Evolutionary conservation across 2,329 filamentous ascomycete species (phyloP).

Genomic region (Curvularia lunata): DNA sequence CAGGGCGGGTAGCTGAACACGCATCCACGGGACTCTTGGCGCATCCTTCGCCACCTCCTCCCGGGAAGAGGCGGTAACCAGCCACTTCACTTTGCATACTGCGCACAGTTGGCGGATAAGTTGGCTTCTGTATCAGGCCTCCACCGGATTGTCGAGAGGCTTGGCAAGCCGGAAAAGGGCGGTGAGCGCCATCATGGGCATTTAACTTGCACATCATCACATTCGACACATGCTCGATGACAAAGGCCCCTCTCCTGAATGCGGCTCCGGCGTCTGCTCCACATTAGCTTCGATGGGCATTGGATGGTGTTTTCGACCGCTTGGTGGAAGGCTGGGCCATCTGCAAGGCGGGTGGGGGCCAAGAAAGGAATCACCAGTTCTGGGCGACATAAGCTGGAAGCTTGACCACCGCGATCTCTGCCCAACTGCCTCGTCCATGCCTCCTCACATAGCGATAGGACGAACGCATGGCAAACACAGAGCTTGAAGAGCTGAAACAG

Average conservation of each 20-base stretch:
- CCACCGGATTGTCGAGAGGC: neutral
- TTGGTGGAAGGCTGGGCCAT: conserved; percentile 27
- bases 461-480: conserved; percentile 33
- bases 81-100: neutral
- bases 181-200: conserved; percentile 22
- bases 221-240: conserved; percentile 4
- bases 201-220: conserved; percentile 10
- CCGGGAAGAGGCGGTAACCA: neutral
- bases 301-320: conserved; percentile 19
- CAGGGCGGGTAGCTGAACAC: neutral
- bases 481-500: conserved; percentile 43
- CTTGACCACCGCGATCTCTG: neutral
- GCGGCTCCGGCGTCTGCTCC: conserved; percentile 12
- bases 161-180: conserved; percentile 28
- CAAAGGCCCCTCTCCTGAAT: conserved; percentile 10
- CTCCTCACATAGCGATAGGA: neutral
- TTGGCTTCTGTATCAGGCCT: neutral
- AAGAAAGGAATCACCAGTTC: conserved; percentile 2
- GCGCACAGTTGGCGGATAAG: neutral
- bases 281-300: conserved; percentile 26
- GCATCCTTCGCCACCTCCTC: neutral
- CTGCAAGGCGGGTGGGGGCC: conserved; percentile 30
- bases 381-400: conserved; percentile 11
- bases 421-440: neutral
- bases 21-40: neutral